A percentile compares a stretch with the other conserved stretches of the same genome.
Conservation (phyloP, 768 basidiomycete genomes). For the Boletus sp. region DNA sequence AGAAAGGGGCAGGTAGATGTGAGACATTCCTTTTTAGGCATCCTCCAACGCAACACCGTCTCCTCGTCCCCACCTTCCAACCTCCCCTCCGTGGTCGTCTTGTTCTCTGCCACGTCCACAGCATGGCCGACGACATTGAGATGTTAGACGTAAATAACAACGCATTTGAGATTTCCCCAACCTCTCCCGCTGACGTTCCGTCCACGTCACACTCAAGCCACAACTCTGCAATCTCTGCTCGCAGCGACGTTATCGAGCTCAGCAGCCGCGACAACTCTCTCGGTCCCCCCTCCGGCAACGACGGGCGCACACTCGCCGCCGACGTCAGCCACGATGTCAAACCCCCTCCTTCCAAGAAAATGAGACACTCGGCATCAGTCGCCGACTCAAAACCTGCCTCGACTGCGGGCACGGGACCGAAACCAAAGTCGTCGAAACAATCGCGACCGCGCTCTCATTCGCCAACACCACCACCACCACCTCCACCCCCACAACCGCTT, state of each 20-base stretch:
- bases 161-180: not conserved
- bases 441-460: conserved; percentile 49
- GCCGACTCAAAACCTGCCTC: conserved; percentile 27
- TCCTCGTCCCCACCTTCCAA: conserved; percentile 26
- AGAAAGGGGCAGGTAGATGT: conserved; percentile 25
- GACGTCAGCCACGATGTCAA: conserved; percentile 21
- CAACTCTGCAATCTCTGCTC: conserved; percentile 16
- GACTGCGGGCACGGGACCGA: conserved; percentile 35
- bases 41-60: conserved; percentile 30
- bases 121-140: conserved; percentile 29
- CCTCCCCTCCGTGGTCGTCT: not conserved
- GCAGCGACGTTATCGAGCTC: conserved; percentile 27
- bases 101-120: not conserved
- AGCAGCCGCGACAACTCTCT: conserved; percentile 31
- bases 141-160: conserved; percentile 22
- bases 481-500: conserved; percentile 46
- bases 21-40: conserved; percentile 38
- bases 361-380: conserved; percentile 24
- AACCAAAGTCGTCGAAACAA: conserved; percentile 51
- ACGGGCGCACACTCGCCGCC: conserved; percentile 10
- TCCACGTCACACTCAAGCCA: conserved; percentile 14
- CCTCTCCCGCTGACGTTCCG: conserved; percentile 6
- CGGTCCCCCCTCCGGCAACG: conserved; percentile 13
- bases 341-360: conserved; percentile 31
- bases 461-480: conserved; percentile 52